phyloP scores from a whole-genome alignment of 2,329 filamentous ascomycete genomes.

The Lasiodiplodia theobromae region DNA sequence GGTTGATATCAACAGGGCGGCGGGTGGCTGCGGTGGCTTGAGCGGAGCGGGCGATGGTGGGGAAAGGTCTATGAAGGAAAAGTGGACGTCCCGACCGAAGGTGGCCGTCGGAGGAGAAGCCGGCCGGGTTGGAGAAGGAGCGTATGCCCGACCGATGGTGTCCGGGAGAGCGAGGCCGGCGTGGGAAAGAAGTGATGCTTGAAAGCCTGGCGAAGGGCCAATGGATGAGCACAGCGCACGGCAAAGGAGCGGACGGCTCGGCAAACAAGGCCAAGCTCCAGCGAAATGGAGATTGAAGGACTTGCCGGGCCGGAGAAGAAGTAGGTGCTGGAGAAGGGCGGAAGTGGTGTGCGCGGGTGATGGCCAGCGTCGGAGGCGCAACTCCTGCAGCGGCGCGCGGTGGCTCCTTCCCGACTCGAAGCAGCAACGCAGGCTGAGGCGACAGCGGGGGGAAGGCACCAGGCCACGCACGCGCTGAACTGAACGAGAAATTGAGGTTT shows the following conservation, averaged over 20 bases:
- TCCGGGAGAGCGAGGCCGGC: constrained; percentile 7
- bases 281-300: constrained; percentile 17
- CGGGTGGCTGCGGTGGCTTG: background rate
- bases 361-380: background rate
- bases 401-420: constrained; percentile 11
- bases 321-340: constrained; percentile 3
- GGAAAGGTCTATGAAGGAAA: background rate
- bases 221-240: constrained; percentile 13
- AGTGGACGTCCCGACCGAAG: background rate
- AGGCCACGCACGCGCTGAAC: background rate
- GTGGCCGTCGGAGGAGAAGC: background rate
- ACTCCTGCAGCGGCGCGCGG: background rate
- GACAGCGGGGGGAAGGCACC: background rate
- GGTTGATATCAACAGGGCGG: background rate
- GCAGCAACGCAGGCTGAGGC: background rate
- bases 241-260: constrained; percentile 29
- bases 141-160: background rate
- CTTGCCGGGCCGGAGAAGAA: background rate
- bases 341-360: background rate
- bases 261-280: constrained; percentile 30
- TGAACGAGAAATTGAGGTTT: constrained; percentile 9
- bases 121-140: background rate
- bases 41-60: background rate
- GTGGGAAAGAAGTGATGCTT: constrained; percentile 7
- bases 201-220: constrained; percentile 9